Evolutionary conservation across 495 filamentous ascomycete species (phyloP), one percentile per base, ranked within the genome.

Genomic region (Clavariopsis aquatica): DNA sequence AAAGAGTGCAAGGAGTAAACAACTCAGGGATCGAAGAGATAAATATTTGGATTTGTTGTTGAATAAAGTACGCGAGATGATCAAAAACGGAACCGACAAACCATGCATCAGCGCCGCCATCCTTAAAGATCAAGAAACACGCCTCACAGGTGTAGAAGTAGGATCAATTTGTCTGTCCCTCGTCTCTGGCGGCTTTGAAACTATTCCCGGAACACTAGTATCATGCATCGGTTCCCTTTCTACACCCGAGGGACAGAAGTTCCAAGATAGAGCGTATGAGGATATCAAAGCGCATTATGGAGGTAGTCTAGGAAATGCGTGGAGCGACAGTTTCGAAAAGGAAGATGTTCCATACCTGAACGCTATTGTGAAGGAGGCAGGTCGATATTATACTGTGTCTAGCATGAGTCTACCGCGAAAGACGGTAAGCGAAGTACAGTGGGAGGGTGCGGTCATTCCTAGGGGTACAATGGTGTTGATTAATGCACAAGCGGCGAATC

Each of bases 301-400:
- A 1, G 73, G 81, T 62, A 36, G n/a, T n/a, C n/a, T 78, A 0
- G 69, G 72, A 2, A 79, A 84, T 57, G 80, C 82, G 0, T 85
- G 82, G 82, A 72, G 66, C 13, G 76, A 72, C 26, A 75, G 69
- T 22, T 78, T 80, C 23, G 54, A 73, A 12, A 76, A 81, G 41
- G 82, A 85, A 63, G 86, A 84, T 59, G 81, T 88, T 0, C 84
- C 85, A n/a, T 89, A 88, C 62, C 74, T 89, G 19, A 85, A 85
- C 0, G 87, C 87, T 0, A 69, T 89, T 52, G 84, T 84, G 55
- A 83, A 83, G 52, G 83, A 85, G 63, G 82, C 81, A 2, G 79
- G 73, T 0, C 71, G 83, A 8, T 85, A 80, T 62, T 85, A 84
- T 56, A 83, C 83, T 4, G 81, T 83, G 34, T 79, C 76, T 65